These are phyloP conservation scores for Candida glucosophila DNA, from an alignment of 1,139 yeast genomes.

Conservation along the genomic window DNA sequence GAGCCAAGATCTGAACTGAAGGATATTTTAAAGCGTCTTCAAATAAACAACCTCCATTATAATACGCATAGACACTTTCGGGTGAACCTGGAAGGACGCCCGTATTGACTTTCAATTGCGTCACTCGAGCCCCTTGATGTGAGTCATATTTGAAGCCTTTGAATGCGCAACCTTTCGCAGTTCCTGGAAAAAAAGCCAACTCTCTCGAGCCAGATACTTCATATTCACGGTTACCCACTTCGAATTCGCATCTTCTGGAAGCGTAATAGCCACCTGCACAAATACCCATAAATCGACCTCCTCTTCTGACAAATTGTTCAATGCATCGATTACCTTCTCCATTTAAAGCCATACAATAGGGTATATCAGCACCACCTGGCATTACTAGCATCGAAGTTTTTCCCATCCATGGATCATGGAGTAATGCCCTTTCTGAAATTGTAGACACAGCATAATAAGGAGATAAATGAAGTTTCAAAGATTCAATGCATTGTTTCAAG, in stretches of 20 bases:
- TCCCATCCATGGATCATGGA: constrained; percentile 80
- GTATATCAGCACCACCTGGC: constrained; percentile 97
- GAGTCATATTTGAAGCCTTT: constrained; percentile 73
- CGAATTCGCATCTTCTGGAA: constrained; percentile 72
- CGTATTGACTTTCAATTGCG: constrained; percentile 32
- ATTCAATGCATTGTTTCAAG: constrained; percentile 74
- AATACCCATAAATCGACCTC: constrained; percentile 79
- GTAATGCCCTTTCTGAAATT: constrained; percentile 52
- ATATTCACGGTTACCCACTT: constrained; percentile 54
- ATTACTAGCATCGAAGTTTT: constrained; percentile 74
- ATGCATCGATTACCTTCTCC: constrained; percentile 62
- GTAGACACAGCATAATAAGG: constrained; percentile 84
- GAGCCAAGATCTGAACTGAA: constrained; percentile 65
- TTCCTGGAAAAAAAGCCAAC: constrained; percentile 72
- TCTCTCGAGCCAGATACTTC: constrained; percentile 87
- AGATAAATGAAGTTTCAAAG: constrained; percentile 66
- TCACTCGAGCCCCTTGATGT: constrained; percentile 67
- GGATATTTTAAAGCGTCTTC: constrained; percentile 56
- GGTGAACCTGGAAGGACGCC: constrained; percentile 16
- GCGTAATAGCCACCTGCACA: constrained; percentile 97
- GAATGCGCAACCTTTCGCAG: constrained; percentile 71
- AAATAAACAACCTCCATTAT: constrained; percentile 87
- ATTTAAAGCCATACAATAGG: constrained; percentile 62
- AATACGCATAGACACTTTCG: constrained; percentile 33
- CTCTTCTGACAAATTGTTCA: constrained; percentile 56